These are phyloP conservation scores for Limonium bicolor DNA, from an alignment of 148 eudicot species.

Conservation along the genomic window DNA sequence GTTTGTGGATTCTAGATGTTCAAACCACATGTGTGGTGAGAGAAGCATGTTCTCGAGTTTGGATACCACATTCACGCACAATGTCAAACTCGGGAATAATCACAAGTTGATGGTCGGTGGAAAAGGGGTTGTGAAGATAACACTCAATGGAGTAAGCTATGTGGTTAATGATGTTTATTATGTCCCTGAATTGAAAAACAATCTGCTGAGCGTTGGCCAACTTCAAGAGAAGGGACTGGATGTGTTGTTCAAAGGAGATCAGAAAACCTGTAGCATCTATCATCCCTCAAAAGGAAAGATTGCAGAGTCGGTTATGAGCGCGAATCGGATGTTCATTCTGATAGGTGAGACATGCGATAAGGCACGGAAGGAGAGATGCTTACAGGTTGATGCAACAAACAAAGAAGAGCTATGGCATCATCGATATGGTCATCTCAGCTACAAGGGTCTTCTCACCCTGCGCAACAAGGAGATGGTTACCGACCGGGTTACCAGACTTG, in stretches of 20 bases:
- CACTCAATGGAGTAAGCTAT: neutral
- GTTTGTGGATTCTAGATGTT: constrained; percentile 6
- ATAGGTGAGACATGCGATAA: neutral
- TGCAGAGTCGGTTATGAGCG: neutral
- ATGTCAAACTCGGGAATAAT: neutral
- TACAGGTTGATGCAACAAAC: neutral
- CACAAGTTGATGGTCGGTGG: neutral
- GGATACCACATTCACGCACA: neutral
- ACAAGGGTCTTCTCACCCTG: constrained; percentile 4
- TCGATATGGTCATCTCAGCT: constrained; percentile 11
- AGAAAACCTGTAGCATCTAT: constrained; percentile 1
- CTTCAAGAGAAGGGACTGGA: neutral
- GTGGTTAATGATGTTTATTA: neutral
- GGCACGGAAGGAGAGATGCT: neutral
- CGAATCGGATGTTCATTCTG: constrained; percentile 3
- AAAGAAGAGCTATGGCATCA: constrained; percentile 8
- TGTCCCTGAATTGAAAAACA: neutral
- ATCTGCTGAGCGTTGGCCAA: neutral
- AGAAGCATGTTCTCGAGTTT: neutral
- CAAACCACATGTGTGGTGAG: constrained; percentile 8
- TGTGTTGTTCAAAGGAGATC: neutral
- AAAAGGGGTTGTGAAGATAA: neutral
- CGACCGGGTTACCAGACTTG: neutral
- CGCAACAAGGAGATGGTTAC: constrained; percentile 2
- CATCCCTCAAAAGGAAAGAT: constrained; percentile 5